Evolutionary conservation across 495 filamentous ascomycete species (phyloP).

Genomic region (Podospora didyma): DNA sequence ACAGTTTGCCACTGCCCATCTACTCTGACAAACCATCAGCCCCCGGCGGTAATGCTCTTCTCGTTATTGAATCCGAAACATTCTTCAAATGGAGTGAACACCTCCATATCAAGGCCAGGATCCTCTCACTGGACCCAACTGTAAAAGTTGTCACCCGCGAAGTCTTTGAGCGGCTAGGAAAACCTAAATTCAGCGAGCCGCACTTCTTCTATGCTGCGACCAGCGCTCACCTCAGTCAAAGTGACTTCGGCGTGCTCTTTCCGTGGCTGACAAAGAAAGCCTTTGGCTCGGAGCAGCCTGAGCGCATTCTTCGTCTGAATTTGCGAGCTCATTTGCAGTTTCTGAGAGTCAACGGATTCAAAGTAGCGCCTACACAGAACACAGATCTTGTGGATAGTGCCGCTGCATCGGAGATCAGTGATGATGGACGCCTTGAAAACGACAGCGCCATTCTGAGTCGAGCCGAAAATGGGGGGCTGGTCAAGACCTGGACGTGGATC

Average conservation of each 20-base stretch:
- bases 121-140: constrained; percentile 49
- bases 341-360: constrained; percentile 46
- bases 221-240: constrained; percentile 69
- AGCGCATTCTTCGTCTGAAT: constrained; percentile 60
- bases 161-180: constrained; percentile 20
- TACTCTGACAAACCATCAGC: constrained; percentile 41
- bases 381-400: constrained; percentile 45
- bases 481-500: constrained; percentile 37
- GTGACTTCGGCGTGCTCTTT: constrained; percentile 75
- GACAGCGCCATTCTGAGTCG: constrained; percentile 27
- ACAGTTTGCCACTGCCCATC: constrained; percentile 61
- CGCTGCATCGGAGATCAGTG: neutral
- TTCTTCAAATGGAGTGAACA: constrained; percentile 71
- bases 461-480: neutral
- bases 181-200: constrained; percentile 32
- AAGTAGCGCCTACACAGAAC: constrained; percentile 47
- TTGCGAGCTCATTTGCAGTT: constrained; percentile 59
- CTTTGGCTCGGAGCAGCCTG: constrained; percentile 58
- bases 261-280: constrained; percentile 58
- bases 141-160: constrained; percentile 19
- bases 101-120: constrained; percentile 53
- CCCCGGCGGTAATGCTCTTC: constrained; percentile 45
- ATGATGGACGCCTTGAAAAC: neutral
- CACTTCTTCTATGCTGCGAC: constrained; percentile 58
- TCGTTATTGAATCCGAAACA: constrained; percentile 62